Evolutionary conservation across 2,329 filamentous ascomycete species (phyloP).

Genomic region (Ascochyta rabiei): DNA sequence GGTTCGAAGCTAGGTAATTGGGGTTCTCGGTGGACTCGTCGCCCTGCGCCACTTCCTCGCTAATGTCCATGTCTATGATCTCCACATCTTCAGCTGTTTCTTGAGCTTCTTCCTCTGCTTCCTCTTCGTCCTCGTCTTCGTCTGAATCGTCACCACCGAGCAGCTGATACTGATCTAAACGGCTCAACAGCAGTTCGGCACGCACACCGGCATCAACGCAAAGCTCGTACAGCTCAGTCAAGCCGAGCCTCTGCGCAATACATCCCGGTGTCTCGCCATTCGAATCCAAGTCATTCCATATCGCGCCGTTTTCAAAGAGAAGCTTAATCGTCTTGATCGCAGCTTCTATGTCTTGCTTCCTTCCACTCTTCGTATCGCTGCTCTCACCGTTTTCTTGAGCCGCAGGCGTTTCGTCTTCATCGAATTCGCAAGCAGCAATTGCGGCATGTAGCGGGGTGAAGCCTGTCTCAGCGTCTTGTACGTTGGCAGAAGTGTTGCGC

Average conservation of each 20-base stretch:
- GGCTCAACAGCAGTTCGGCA: slow-evolving; percentile 82
- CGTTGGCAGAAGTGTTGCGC: slow-evolving; percentile 67
- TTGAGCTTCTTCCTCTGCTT: slow-evolving; percentile 21
- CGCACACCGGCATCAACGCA: slow-evolving; percentile 90
- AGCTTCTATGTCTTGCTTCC: slow-evolving; percentile 55
- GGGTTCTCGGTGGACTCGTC: slow-evolving; percentile 51
- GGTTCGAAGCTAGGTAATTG: slow-evolving; percentile 55
- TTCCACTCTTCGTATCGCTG: slow-evolving; percentile 36
- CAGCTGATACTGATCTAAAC: slow-evolving; percentile 81
- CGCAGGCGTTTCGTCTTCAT: slow-evolving; percentile 46
- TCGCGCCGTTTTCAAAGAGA: slow-evolving; percentile 84
- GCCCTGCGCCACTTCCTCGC: slow-evolving; percentile 26
- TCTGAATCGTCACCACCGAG: slow-evolving; percentile 64
- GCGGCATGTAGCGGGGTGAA: slow-evolving; percentile 89
- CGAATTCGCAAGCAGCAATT: slow-evolving; percentile 66
- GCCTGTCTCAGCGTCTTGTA: slow-evolving; percentile 83
- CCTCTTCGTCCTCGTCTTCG: slow-evolving; percentile 54
- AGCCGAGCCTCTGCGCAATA: slow-evolving; percentile 72
- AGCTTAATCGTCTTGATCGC: slow-evolving; percentile 72
- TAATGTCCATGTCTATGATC: slow-evolving; percentile 41
- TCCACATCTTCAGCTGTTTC: slow-evolving; percentile 22
- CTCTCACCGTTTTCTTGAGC: slow-evolving; percentile 34
- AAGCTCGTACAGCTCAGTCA: slow-evolving; percentile 74
- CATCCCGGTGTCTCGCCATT: slow-evolving; percentile 92
- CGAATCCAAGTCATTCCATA: slow-evolving; percentile 94